Base-by-base conservation (phyloP, 371 early-diverging fungal genomes). In the Zychaea mexicana region DNA sequence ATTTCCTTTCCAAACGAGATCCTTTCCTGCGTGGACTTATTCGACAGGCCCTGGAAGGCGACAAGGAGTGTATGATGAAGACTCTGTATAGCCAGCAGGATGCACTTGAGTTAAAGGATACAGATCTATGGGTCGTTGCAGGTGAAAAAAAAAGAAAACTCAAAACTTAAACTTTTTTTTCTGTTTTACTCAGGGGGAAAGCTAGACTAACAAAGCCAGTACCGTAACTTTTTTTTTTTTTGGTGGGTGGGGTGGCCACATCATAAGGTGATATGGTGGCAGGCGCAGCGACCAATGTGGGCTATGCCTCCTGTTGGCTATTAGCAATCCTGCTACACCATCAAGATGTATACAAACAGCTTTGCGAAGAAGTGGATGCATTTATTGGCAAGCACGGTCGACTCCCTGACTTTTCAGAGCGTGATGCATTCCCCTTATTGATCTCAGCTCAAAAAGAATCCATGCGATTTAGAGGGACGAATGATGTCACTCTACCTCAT, bases 401-500 rank as follows among this genome's bases (percentile, higher is more conserved):
- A 68, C 17, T 70, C 67, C 47, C 68, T 42, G 24, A 19, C n/a
- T 56, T 56, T 22, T 30, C 33, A 8, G 56, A 56, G 2, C 56
- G 56, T 4, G 4, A 24, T 6, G 27, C 7, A 22, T 56, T 56
- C 12, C 36, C 56, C 31, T 56, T 32, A 17, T 28, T 56, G 27
- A 61, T 60, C 49, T 60, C 68, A 0, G 56, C 72, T 15, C 59
- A 62, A 55, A 74, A 74, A 42, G 77, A 79, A 56, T 42, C 55
- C 26, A 15, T 74, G 19, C 57, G 79, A 4, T 68, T 38, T 33
- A 60, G 66, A 10, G 61, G 72, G 12, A 52, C 66, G 19, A 68
- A 46, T 26, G 67, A 64, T 9, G 65, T 70, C 30, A 55, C 62
- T 24, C 27, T 77, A 10, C 74, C 73, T n/a, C 77, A 74, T n/a